Evolutionary conservation across 192 early-diverging fungal species (phyloP).

Genomic region (Entophlyctis luteolus): DNA sequence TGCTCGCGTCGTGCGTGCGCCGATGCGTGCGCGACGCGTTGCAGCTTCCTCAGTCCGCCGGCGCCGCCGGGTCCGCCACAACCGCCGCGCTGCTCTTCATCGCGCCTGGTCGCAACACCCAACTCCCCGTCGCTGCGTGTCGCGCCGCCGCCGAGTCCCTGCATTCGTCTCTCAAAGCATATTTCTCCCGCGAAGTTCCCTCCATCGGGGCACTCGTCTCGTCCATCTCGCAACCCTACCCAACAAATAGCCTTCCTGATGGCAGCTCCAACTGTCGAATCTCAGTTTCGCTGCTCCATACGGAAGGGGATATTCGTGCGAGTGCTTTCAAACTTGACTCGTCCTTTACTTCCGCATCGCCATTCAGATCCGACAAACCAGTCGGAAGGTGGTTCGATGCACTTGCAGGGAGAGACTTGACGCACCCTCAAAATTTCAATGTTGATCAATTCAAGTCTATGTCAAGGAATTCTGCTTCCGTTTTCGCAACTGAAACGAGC

Average conservation of each 20-base stretch:
- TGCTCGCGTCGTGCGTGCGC: neutral
- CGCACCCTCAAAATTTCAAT: neutral
- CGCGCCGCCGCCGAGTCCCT: too few species aligned
- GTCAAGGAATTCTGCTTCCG: slow-evolving; percentile 1
- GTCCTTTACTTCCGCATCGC: neutral
- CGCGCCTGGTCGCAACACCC: too few species aligned
- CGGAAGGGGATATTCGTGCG: too few species aligned
- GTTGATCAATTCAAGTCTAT: slow-evolving; percentile 4
- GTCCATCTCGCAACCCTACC: neutral
- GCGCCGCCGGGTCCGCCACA: neutral
- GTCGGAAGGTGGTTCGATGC: slow-evolving; percentile 23
- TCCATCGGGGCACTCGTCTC: slow-evolving; percentile 13
- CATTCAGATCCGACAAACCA: neutral
- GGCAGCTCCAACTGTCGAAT: neutral
- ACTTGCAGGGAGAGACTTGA: neutral
- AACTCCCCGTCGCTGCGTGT: too few species aligned
- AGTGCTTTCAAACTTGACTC: slow-evolving; percentile 2
- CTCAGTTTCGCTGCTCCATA: too few species aligned
- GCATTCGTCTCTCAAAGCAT: too few species aligned
- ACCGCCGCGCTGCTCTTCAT: too few species aligned
- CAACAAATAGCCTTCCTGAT: neutral
- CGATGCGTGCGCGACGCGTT: neutral
- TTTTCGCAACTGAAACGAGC: neutral
- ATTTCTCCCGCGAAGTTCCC: too few species aligned
- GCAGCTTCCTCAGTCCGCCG: neutral